Percentiles rank a stretch among this genome's conserved stretches.
Evolutionary conservation across 140 eudicot genomes (phyloP).

Genomic region (Ambrosia hybrid): DNA sequence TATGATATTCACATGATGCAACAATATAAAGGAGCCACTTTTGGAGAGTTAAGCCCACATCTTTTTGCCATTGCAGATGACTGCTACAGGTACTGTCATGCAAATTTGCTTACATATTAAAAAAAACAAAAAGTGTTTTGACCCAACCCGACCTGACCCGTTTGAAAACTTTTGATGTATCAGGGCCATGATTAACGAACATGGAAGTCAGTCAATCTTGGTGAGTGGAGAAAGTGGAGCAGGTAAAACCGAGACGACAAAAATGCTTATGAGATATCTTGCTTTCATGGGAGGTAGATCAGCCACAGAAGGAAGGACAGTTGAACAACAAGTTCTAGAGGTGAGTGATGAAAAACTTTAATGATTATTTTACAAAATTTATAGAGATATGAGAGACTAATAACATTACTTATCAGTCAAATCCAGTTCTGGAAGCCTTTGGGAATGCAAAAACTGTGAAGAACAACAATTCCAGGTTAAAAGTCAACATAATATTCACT

Average conservation of each 20-base stretch:
- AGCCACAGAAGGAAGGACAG: constrained; percentile 82
- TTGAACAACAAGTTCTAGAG: constrained; percentile 91
- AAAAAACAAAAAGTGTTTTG: neutral
- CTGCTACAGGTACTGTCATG: constrained; percentile 71
- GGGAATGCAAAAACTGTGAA: constrained; percentile 94
- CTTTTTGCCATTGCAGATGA: constrained; percentile 92
- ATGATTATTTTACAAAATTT: neutral
- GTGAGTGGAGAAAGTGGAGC: constrained; percentile 99
- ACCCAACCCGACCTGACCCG: neutral
- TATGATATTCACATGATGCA: constrained; percentile 92
- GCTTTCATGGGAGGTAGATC: constrained; percentile 93
- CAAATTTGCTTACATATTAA: neutral
- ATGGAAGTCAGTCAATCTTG: constrained; percentile 84
- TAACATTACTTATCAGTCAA: constrained; percentile 51
- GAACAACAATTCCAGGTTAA: constrained; percentile 90
- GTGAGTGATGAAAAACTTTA: constrained; percentile 35
- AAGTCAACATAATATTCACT: constrained; percentile 16
- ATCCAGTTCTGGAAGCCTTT: constrained; percentile 93
- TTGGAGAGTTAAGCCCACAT: constrained; percentile 94
- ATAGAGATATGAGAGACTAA: constrained; percentile 27
- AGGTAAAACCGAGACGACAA: constrained; percentile 89
- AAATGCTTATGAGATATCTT: constrained; percentile 90
- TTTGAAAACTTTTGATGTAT: constrained; percentile 1
- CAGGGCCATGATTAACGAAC: constrained; percentile 79
- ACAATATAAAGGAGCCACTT: constrained; percentile 86